phyloP scores from a whole-genome alignment of 2,329 filamentous ascomycete genomes.

The Fonsecaea monophora region DNA sequence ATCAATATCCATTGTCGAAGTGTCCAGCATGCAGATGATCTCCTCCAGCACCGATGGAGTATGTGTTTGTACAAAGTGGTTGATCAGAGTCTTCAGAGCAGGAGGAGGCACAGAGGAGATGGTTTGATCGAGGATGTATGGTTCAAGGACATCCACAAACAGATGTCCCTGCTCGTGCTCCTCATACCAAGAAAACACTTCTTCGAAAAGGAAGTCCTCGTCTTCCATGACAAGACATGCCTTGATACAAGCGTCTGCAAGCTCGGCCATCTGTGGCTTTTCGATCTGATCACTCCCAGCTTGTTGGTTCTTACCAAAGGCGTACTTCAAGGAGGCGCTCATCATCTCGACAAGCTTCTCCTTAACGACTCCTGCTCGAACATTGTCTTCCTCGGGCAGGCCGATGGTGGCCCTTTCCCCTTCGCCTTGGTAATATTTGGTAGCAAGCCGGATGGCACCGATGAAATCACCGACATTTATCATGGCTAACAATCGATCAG shows the following conservation, averaged over 20 bases:
- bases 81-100: conserved; percentile 84
- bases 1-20: conserved; percentile 88
- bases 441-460: conserved; percentile 85
- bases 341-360: conserved; percentile 95
- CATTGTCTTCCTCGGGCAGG: conserved; percentile 78
- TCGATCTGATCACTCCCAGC: conserved; percentile 58
- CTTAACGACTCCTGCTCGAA: conserved; percentile 80
- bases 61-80: conserved; percentile 77
- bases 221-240: conserved; percentile 81
- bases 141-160: conserved; percentile 87
- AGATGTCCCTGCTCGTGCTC: conserved; percentile 74
- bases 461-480: conserved; percentile 99
- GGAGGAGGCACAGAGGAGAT: conserved; percentile 78
- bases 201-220: conserved; percentile 84
- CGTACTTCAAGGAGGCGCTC: conserved; percentile 86
- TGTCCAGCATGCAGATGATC: conserved; percentile 91
- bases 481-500: conserved; percentile 86
- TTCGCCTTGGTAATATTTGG: conserved; percentile 87
- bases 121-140: conserved; percentile 80
- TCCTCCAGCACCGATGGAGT: conserved; percentile 84
- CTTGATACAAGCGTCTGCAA: conserved; percentile 82
- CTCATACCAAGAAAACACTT: conserved; percentile 89
- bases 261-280: conserved; percentile 71
- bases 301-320: conserved; percentile 70
- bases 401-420: conserved; percentile 95